Conservation (phyloP, 148 eudicot species). For the Polygonum maritimum region DNA sequence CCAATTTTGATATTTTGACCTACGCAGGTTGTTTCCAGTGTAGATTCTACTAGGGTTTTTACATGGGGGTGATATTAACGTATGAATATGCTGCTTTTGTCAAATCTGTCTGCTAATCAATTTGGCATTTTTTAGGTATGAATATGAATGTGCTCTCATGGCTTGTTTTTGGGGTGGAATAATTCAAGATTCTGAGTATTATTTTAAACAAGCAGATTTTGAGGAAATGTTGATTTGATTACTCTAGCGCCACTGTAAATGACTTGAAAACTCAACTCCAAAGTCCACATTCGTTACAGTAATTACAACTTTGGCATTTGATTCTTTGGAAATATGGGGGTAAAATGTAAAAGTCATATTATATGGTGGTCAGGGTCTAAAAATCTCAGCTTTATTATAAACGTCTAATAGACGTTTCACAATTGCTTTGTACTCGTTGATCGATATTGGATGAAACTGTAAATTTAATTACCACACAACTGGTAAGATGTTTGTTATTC, state of each 20-base stretch:
- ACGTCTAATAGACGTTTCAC: not conserved
- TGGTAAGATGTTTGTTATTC: too few species aligned
- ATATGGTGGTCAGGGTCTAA: not conserved
- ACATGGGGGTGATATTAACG: not conserved
- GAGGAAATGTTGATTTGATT: not conserved
- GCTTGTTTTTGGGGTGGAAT: not conserved
- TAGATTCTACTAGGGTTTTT: not conserved
- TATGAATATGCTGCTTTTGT: not conserved
- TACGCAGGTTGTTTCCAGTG: not conserved
- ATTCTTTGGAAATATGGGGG: not conserved
- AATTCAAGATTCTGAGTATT: not conserved
- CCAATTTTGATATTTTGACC: not conserved
- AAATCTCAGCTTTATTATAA: not conserved
- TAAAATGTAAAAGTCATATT: not conserved
- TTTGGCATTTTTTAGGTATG: not conserved
- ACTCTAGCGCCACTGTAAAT: not conserved
- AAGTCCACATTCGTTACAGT: not conserved
- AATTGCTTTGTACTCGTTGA: too few species aligned
- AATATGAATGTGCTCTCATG: not conserved
- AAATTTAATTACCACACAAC: too few species aligned
- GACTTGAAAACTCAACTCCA: not conserved
- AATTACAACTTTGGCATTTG: not conserved
- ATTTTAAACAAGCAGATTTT: not conserved
- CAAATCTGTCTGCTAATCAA: not conserved
- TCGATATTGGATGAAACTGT: too few species aligned